Evolutionary conservation across 1,139 yeast species (phyloP).

Genomic region (Saccharomycopsis hybrid): DNA sequence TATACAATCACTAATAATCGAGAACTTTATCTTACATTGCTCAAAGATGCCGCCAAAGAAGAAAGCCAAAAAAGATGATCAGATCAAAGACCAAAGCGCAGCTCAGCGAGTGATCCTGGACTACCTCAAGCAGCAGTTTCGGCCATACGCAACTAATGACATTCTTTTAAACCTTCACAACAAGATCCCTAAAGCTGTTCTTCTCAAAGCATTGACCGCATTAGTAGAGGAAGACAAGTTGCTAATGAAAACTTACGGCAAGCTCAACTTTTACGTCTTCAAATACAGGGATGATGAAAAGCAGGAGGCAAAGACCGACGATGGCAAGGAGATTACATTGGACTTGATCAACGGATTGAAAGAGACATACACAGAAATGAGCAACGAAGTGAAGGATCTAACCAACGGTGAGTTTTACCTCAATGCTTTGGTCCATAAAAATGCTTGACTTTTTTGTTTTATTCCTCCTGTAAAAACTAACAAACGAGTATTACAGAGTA

Average conservation of each 20-base stretch:
- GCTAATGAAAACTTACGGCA: constrained; percentile 10
- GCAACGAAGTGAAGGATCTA: constrained; percentile 1
- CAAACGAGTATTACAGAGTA: too few relatives aligned
- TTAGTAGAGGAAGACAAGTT: constrained; percentile 2
- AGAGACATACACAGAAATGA: not conserved
- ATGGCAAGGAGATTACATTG: not conserved
- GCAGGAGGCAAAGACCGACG: not conserved
- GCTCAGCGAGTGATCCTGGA: constrained; percentile 1
- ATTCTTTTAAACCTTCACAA: constrained; percentile 11
- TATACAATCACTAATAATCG: too few relatives aligned
- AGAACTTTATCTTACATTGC: too few relatives aligned
- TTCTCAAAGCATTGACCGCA: constrained; percentile 1
- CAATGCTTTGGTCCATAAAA: too few relatives aligned
- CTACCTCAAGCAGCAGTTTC: constrained; percentile 7
- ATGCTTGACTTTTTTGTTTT: too few relatives aligned
- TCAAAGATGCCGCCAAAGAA: constrained; percentile 14
- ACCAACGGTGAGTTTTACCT: not conserved
- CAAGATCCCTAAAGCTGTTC: constrained; percentile 3
- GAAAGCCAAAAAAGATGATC: constrained; percentile 10
- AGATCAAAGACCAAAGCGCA: constrained; percentile 5
- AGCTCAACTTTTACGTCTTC: constrained; percentile 13
- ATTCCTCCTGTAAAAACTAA: too few relatives aligned
- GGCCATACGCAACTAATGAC: constrained; percentile 15
- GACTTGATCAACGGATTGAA: not conserved
- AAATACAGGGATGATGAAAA: not conserved